A percentile compares a stretch with the other conserved stretches of the same genome.
These are phyloP conservation scores for Jackrogersella multiformis DNA, from an alignment of 495 filamentous ascomycete genomes.

Conservation along the genomic window DNA sequence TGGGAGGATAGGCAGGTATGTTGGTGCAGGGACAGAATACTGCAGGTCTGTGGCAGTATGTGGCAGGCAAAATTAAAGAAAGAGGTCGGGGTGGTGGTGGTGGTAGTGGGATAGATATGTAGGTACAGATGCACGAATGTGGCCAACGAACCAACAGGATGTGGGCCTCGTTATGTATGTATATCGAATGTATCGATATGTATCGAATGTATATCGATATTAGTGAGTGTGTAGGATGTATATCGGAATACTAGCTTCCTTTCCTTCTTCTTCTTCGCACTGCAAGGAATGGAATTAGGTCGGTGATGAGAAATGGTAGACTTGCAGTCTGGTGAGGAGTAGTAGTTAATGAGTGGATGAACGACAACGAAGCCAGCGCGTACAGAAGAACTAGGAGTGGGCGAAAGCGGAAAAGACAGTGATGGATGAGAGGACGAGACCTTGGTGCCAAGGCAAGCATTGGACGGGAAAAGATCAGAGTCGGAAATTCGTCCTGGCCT, in stretches of 20 bases:
- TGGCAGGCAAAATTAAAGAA: conserved; percentile 23
- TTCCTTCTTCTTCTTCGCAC: conserved; percentile 20
- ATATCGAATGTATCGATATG: too few species aligned
- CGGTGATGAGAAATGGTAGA: conserved; percentile 34
- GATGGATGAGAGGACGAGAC: conserved; percentile 36
- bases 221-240: too few species aligned
- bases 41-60: conserved; percentile 23
- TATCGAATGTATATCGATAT: too few species aligned
- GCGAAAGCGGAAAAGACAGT: conserved; percentile 43
- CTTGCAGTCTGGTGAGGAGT: conserved; percentile 30
- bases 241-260: conserved; percentile 10
- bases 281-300: conserved; percentile 41
- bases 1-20: conserved; percentile 9
- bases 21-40: conserved; percentile 30
- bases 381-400: conserved; percentile 39
- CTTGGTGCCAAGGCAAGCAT: conserved; percentile 42
- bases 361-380: conserved; percentile 43
- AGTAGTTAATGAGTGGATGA: conserved; percentile 40
- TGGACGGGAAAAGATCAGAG: conserved; percentile 44
- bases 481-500: conserved; percentile 33
- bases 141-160: conserved; percentile 31
- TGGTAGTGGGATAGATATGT: conserved; percentile 39
- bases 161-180: conserved; percentile 27
- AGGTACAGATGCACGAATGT: conserved; percentile 42
- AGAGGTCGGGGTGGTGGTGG: conserved; percentile 31